These are phyloP conservation scores for Fusarium clavum DNA, from an alignment of 2,329 filamentous ascomycete genomes.

Conservation along the genomic window DNA sequence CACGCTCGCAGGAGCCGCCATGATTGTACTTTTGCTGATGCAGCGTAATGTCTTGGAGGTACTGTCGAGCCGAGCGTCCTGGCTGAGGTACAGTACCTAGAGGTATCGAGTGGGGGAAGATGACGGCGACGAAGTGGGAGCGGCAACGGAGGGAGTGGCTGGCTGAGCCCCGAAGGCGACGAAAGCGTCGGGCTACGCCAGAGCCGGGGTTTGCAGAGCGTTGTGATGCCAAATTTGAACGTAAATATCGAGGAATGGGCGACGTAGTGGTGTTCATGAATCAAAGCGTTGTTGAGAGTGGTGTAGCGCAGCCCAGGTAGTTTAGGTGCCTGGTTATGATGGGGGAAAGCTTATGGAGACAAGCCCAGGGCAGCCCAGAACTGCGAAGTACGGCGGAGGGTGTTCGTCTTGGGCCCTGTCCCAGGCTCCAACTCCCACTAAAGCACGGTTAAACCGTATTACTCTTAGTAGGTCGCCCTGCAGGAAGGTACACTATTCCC, in stretches of 20 bases:
- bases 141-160: constrained; percentile 34
- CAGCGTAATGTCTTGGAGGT: constrained; percentile 25
- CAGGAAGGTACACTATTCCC: constrained; percentile 7
- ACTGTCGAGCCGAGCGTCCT: constrained; percentile 14
- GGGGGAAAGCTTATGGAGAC: constrained; percentile 26
- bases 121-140: constrained; percentile 39
- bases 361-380: constrained; percentile 10
- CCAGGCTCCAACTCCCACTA: constrained; percentile 31
- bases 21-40: constrained; percentile 36
- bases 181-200: constrained; percentile 40
- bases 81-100: constrained; percentile 26
- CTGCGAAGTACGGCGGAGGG: constrained; percentile 21
- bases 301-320: constrained; percentile 7
- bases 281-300: constrained; percentile 25
- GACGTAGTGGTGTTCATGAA: constrained; percentile 45
- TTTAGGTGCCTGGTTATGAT: constrained; percentile 10
- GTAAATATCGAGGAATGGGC: constrained; percentile 30
- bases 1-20: constrained; percentile 65
- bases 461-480: constrained; percentile 5
- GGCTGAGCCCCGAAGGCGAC: constrained; percentile 40
- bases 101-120: constrained; percentile 39
- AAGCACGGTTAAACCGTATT: constrained; percentile 11
- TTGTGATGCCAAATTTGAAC: constrained; percentile 33
- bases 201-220: constrained; percentile 25
- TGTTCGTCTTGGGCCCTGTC: constrained; percentile 21